Evolutionary conservation across 148 eudicot species (phyloP).

Genomic region (Oxyria digyna): DNA sequence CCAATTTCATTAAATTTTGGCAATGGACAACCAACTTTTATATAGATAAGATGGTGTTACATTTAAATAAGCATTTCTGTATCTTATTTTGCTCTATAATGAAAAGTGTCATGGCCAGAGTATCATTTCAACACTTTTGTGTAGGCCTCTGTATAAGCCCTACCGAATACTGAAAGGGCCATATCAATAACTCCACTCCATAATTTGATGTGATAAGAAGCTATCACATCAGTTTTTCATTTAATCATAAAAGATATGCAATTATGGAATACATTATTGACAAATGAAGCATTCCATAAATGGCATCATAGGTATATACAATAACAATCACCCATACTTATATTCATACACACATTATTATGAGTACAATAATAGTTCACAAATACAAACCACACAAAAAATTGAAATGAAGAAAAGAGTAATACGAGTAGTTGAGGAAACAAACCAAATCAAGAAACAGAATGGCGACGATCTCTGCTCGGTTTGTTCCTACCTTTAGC

Average conservation of each 20-base stretch:
- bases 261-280: background rate
- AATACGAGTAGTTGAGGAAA: background rate
- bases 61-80: no score
- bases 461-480: conserved; percentile 44
- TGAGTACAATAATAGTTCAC: background rate
- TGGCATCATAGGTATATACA: background rate
- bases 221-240: background rate
- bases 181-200: background rate
- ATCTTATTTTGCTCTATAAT: no score
- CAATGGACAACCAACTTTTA: no score
- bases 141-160: background rate
- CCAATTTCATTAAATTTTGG: no score
- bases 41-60: no score
- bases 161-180: background rate
- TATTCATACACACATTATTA: background rate
- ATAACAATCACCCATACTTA: background rate
- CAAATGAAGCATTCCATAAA: background rate
- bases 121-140: background rate
- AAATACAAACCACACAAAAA: conserved; percentile 1
- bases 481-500: conserved; percentile 31
- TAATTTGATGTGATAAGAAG: background rate
- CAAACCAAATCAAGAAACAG: conserved; percentile 27
- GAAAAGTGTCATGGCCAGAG: no score
- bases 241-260: background rate
- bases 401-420: no score